Evolutionary conservation across 495 filamentous ascomycete species (phyloP).

Genomic region (Friedmanniomyces simplex): DNA sequence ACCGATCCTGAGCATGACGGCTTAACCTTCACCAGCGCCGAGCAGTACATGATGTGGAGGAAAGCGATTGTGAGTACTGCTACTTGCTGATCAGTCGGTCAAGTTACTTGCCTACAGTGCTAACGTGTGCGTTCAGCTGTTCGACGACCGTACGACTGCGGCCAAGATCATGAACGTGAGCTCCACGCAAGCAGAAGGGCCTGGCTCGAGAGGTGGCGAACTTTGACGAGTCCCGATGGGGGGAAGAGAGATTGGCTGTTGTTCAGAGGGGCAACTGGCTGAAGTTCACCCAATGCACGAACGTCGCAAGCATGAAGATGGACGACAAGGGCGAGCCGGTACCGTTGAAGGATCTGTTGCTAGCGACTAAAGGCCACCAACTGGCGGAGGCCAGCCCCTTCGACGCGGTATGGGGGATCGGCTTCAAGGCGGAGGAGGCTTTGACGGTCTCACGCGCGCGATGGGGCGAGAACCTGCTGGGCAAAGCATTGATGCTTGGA

Average conservation of each 20-base stretch:
- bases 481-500: slow-evolving; percentile 2
- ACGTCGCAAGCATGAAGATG: neutral
- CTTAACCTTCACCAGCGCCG: neutral
- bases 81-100: neutral
- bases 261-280: neutral
- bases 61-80: neutral
- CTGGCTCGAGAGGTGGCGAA: no score
- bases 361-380: neutral
- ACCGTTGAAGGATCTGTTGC: neutral
- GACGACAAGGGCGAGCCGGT: neutral
- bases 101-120: no score
- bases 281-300: neutral
- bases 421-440: neutral
- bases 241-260: neutral
- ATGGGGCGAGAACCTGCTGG: slow-evolving; percentile 3
- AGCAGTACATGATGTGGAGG: slow-evolving; percentile 1
- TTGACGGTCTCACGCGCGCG: neutral
- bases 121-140: no score
- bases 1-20: neutral
- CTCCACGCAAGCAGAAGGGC: no score
- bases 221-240: no score
- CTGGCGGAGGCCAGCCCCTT: slow-evolving; percentile 1
- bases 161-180: no score
- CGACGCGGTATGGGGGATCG: neutral
- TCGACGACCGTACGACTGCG: no score